Conservation (phyloP, 306 rosid genomes). For the Corylus americana region DNA sequence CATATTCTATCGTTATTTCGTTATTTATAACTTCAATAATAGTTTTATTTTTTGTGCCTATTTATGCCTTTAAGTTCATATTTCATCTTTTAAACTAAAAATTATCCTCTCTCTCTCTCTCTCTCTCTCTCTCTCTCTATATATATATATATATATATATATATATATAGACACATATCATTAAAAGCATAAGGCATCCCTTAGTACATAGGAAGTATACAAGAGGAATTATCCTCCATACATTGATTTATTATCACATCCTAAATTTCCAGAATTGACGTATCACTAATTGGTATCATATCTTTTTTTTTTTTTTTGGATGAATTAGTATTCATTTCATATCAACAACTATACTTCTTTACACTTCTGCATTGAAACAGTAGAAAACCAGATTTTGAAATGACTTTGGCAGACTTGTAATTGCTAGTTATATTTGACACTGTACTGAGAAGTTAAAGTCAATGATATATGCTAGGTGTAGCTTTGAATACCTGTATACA, state of each 20-base stretch:
- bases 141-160: no score
- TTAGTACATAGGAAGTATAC: no score
- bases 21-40: not conserved
- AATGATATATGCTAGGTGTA: not conserved
- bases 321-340: no score
- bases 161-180: no score
- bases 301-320: no score
- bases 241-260: no score
- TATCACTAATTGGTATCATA: not conserved
- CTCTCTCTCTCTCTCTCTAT: no score
- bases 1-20: not conserved
- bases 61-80: not conserved
- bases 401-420: slow-evolving; percentile 25
- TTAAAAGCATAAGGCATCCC: no score
- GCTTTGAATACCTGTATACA: not conserved
- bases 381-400: no score
- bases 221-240: no score
- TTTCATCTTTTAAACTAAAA: not conserved
- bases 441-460: slow-evolving; percentile 17
- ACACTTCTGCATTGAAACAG: no score
- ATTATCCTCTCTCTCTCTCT: not conserved
- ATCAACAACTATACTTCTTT: no score
- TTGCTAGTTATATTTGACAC: not conserved
- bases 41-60: not conserved
- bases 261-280: not conserved